These are phyloP conservation scores for Volvox reticuliferus DNA, from an alignment of 139 green algal species.

Conservation along the genomic window DNA sequence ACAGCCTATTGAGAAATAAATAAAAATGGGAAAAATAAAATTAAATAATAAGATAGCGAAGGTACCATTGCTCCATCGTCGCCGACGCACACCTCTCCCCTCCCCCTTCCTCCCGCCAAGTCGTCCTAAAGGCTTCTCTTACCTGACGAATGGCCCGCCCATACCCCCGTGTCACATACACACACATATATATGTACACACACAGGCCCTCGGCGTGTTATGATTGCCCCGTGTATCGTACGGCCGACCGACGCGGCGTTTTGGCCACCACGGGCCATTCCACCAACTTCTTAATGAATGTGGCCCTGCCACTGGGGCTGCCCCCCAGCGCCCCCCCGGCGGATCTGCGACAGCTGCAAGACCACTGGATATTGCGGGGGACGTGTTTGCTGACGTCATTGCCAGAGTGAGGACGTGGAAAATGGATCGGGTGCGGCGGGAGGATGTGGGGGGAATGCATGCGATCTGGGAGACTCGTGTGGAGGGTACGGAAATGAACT, in stretches of 20 bases:
- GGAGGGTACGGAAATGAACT: background rate
- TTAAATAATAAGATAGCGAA: background rate
- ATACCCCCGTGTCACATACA: background rate
- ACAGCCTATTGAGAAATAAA: too few species aligned
- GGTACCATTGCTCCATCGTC: background rate
- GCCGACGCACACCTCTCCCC: background rate
- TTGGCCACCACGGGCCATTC: conserved; percentile 83
- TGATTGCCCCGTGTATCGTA: conserved; percentile 83
- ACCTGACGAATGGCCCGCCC: background rate
- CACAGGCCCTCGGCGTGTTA: conserved; percentile 58
- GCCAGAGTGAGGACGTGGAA: conserved; percentile 41
- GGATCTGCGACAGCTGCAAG: background rate
- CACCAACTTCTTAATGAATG: conserved; percentile 85
- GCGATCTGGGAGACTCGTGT: background rate
- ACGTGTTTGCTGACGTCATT: conserved; percentile 70
- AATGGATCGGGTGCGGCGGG: background rate
- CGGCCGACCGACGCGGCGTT: conserved; percentile 70
- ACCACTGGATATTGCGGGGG: conserved; percentile 77
- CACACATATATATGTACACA: too few species aligned
- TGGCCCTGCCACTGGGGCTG: conserved; percentile 62
- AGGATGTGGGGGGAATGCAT: background rate
- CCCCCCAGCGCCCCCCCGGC: background rate
- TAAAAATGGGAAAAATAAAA: background rate
- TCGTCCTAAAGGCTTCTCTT: background rate
- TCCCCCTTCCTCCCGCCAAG: background rate